Percentiles rank a stretch among this genome's conserved stretches.
Conservation (phyloP, 257 asterid genomes). For the Mitragyna speciosa region DNA sequence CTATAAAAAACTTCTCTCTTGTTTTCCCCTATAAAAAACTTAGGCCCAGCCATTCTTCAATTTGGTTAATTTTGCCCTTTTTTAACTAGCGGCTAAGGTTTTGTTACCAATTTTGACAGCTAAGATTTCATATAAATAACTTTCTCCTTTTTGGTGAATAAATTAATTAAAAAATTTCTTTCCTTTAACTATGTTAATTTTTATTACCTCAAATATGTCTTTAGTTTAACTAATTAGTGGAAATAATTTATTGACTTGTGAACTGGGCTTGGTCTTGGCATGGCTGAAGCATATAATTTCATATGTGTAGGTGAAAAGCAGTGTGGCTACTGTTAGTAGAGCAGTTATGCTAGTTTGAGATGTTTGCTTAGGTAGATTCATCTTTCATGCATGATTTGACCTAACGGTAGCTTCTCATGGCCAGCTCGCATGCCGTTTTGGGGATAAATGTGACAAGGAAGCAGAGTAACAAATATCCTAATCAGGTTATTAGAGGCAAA, state of each 20-base stretch:
- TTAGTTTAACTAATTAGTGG: not conserved
- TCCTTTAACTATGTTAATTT: not conserved
- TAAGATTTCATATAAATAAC: not conserved
- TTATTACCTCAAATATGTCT: not conserved
- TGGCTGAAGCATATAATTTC: not conserved
- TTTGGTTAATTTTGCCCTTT: not conserved
- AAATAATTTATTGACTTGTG: not conserved
- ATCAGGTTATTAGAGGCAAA: constrained; percentile 83
- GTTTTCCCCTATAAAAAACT: not conserved
- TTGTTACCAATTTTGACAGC: not conserved
- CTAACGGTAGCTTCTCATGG: constrained; percentile 14
- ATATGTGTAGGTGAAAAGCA: not conserved
- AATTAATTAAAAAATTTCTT: not conserved
- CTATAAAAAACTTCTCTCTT: not conserved
- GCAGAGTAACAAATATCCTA: constrained; percentile 59
- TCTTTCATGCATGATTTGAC: constrained; percentile 23
- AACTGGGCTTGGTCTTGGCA: not conserved
- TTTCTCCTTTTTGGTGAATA: not conserved
- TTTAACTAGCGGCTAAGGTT: not conserved
- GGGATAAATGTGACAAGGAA: constrained; percentile 82
- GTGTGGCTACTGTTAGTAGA: not conserved
- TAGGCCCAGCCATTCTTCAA: not conserved
- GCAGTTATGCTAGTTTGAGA: constrained; percentile 4
- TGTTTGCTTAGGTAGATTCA: constrained; percentile 9
- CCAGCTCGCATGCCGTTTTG: constrained; percentile 93